Evolutionary conservation across 1,139 yeast species (phyloP).

Genomic region (Taiozyma sp.): DNA sequence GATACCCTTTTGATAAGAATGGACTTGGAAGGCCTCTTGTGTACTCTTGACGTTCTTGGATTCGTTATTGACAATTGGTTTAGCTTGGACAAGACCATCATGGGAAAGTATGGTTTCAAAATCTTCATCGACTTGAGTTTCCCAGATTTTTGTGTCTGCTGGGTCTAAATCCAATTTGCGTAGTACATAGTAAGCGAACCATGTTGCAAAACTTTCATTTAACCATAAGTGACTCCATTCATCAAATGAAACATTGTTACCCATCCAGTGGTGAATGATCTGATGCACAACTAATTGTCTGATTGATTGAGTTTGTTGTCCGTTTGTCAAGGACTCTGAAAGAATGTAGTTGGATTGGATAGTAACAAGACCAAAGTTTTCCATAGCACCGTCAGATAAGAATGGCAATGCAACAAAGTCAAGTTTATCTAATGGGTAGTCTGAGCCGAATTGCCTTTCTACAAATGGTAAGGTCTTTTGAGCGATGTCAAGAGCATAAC

Average conservation of each 20-base stretch:
- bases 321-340: constrained; percentile 30
- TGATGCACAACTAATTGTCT: constrained; percentile 65
- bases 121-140: constrained; percentile 31
- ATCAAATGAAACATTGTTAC: constrained; percentile 61
- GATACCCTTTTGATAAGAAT: constrained; percentile 64
- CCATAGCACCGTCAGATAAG: constrained; percentile 74
- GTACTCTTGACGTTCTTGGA: constrained; percentile 31
- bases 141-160: constrained; percentile 28
- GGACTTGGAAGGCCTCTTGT: constrained; percentile 47
- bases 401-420: constrained; percentile 68
- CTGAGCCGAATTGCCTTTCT: constrained; percentile 36
- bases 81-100: constrained; percentile 29
- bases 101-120: constrained; percentile 36
- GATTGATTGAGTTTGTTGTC: constrained; percentile 29
- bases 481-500: constrained; percentile 42
- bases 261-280: constrained; percentile 75
- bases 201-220: constrained; percentile 73
- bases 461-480: constrained; percentile 42
- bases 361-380: constrained; percentile 67
- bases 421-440: constrained; percentile 55
- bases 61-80: constrained; percentile 26
- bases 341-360: constrained; percentile 50
- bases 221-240: constrained; percentile 68
- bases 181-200: constrained; percentile 49
- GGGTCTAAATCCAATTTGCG: constrained; percentile 30